These are phyloP conservation scores for Microthlaspi erraticum DNA, from an alignment of 345 rosid genomes.

Conservation along the genomic window DNA sequence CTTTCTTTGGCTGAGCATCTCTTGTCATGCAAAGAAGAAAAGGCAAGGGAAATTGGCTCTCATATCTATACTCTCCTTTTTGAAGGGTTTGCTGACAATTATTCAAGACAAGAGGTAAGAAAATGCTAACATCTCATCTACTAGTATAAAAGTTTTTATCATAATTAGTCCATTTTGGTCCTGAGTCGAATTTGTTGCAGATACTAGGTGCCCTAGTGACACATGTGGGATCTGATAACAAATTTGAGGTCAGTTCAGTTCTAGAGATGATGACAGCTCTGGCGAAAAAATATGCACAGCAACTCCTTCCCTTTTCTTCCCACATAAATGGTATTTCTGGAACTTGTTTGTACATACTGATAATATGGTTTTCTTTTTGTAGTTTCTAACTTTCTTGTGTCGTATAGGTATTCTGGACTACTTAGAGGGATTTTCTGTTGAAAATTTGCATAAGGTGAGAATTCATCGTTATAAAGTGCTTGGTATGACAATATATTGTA, in stretches of 20 bases:
- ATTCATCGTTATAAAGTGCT: slow-evolving; percentile 10
- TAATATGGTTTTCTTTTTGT: slow-evolving; percentile 23
- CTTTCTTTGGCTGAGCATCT: slow-evolving; percentile 76
- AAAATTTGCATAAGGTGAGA: slow-evolving; percentile 72
- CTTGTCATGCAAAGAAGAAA: slow-evolving; percentile 76
- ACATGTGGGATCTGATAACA: slow-evolving; percentile 84
- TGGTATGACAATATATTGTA: slow-evolving; percentile 11
- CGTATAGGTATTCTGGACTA: slow-evolving; percentile 80
- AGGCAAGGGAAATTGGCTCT: slow-evolving; percentile 71
- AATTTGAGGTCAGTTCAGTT: slow-evolving; percentile 75
- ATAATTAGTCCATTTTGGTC: neutral
- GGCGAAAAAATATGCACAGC: slow-evolving; percentile 60
- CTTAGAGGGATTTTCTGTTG: slow-evolving; percentile 77
- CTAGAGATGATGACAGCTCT: slow-evolving; percentile 66
- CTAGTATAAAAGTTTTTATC: slow-evolving; percentile 1
- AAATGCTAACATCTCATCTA: slow-evolving; percentile 7
- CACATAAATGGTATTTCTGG: slow-evolving; percentile 69
- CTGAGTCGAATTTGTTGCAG: slow-evolving; percentile 51
- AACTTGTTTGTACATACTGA: slow-evolving; percentile 9
- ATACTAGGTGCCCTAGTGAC: slow-evolving; percentile 78
- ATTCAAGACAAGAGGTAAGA: slow-evolving; percentile 80
- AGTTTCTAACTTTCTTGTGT: slow-evolving; percentile 24
- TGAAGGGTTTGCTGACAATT: slow-evolving; percentile 66
- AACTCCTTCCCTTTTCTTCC: slow-evolving; percentile 73
- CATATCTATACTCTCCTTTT: slow-evolving; percentile 64